Evolutionary conservation across 345 rosid species (phyloP), one percentile per base, ranked within the genome.

Genomic region (Fremontodendron californicum): DNA sequence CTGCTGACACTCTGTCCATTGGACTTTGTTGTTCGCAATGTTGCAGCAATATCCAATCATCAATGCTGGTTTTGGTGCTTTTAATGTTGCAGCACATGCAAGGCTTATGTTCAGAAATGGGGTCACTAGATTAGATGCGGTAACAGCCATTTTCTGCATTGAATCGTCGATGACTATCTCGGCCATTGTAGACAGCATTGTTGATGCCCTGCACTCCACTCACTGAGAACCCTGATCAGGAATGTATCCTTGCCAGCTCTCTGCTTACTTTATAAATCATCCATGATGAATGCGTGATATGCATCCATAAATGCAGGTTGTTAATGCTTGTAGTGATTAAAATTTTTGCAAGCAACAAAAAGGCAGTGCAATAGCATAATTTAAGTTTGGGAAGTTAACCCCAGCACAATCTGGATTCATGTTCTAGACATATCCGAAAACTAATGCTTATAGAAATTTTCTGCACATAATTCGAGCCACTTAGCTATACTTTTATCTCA

Each of bases 101-200:
- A 89, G 94, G 82, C 89, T 94, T 73, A 90, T 93, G 98, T 94
- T 90, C 86, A 91, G 98, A 87, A 87, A 90, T 46, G 93, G 93
- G 83, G 98, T 93, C 18, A 93, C 88, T 0, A 85, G 82, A 73
- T 74, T 90, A 71, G 97, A 93, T 83, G 98, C 97, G 9, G 87
- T 94, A 79, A 88, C 97, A 74, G 97, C 97, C 79, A 88, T 94
- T 82, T 78, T 94, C 78, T 94, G 97, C 87, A 85, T 93, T 23
- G 94, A 94, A 85, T 94, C 95, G 70, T 94, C 97, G 45, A 94
- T 94, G 98, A 94, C 97, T 64, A 93, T 87, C 49, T 91, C 95
- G 0, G 97, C 94, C 74, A 94, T 94, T 3, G 97, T 93, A 78
- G 98, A 94, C 82, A 87, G 87, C 80, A 83, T 84, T 31, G 97